phyloP scores from a whole-genome alignment of 225 moss, liverwort and hornwort species.

The Asterella californica region DNA sequence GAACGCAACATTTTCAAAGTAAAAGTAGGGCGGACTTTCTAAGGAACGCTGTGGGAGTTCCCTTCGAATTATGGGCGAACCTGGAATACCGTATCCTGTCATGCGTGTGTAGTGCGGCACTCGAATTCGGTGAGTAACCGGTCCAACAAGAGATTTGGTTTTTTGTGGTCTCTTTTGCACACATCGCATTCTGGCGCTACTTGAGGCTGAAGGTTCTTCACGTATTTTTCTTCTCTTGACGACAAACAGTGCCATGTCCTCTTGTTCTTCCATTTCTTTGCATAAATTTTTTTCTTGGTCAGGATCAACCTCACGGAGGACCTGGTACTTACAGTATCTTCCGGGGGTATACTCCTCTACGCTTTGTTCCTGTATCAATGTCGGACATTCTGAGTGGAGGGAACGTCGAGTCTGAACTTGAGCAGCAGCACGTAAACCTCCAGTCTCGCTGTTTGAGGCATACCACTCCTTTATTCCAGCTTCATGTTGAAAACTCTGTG shows the following conservation, averaged over 20 bases:
- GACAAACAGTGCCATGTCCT: not conserved
- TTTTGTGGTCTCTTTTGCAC: not conserved
- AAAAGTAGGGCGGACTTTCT: constrained; percentile 66
- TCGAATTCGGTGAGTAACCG: not conserved
- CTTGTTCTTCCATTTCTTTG: not conserved
- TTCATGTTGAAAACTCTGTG: not conserved
- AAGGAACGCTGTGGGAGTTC: constrained; percentile 45
- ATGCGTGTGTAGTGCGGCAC: constrained; percentile 9
- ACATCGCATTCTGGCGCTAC: not conserved
- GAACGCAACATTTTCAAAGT: constrained; percentile 74
- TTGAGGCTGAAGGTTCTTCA: not conserved
- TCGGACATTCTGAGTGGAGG: not conserved
- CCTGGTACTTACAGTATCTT: not conserved
- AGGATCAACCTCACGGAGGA: not conserved
- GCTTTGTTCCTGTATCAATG: not conserved
- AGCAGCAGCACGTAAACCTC: not conserved
- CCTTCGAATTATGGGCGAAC: constrained; percentile 41
- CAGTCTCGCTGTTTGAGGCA: not conserved
- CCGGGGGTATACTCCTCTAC: not conserved
- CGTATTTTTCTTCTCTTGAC: not conserved
- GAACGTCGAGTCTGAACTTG: not conserved
- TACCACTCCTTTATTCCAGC: not conserved
- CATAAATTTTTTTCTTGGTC: not conserved
- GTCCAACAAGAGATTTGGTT: not conserved
- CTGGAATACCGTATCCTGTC: constrained; percentile 73